These are phyloP conservation scores for Cryptococcus sp. DNA, from an alignment of 1,284 basidiomycete species.

Conservation along the genomic window DNA sequence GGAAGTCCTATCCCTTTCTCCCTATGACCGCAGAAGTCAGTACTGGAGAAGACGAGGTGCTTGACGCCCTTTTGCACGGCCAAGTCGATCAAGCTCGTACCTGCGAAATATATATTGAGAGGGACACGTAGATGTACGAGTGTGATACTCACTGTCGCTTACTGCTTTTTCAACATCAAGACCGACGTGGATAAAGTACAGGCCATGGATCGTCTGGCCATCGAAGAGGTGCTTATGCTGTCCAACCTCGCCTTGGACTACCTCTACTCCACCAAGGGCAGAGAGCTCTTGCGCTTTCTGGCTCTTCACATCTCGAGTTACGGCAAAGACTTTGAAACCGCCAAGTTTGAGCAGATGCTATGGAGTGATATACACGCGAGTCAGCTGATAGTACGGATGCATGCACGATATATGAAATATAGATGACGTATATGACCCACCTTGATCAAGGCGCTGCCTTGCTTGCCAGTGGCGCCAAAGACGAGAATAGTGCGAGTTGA, in stretches of 20 bases:
- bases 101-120: not conserved
- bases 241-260: constrained; percentile 13
- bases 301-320: constrained; percentile 12
- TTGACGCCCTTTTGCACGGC: constrained; percentile 13
- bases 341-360: constrained; percentile 10
- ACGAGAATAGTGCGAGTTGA: constrained; percentile 17
- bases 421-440: constrained; percentile 2
- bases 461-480: constrained; percentile 19
- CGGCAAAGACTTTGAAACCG: constrained; percentile 13
- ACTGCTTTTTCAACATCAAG: not conserved
- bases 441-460: constrained; percentile 15
- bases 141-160: not conserved
- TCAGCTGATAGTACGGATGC: too few relatives aligned
- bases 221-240: constrained; percentile 13
- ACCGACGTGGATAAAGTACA: constrained; percentile 7
- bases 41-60: constrained; percentile 15
- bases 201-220: constrained; percentile 10
- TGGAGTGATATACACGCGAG: not conserved
- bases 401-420: too few relatives aligned
- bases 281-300: constrained; percentile 7
- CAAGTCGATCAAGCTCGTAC: constrained; percentile 2
- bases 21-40: constrained; percentile 9
- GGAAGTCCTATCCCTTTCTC: constrained; percentile 2
- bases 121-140: too few relatives aligned
- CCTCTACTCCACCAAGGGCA: constrained; percentile 2